Evolutionary conservation across 108 stramenopile genomes (phyloP).

Genomic region (Craspedostauros australis): DNA sequence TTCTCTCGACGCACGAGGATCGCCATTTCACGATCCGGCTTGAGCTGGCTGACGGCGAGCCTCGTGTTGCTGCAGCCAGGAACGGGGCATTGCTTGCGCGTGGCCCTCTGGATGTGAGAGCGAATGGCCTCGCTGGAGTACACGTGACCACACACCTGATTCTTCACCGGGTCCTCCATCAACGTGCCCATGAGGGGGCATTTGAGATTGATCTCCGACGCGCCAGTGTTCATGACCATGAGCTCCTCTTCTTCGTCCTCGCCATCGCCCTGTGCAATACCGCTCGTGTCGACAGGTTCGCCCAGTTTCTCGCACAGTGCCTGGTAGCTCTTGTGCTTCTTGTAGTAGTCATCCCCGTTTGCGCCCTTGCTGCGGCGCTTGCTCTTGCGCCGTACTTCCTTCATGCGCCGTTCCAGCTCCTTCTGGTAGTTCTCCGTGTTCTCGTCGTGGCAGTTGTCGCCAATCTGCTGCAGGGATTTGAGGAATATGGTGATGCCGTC

Average conservation of each 20-base stretch:
- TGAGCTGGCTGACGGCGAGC: conserved; percentile 33
- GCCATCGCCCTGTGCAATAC: not conserved
- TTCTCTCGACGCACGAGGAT: conserved; percentile 45
- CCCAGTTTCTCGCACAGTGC: conserved; percentile 8
- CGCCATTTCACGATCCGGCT: conserved; percentile 47
- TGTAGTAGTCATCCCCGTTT: conserved; percentile 6
- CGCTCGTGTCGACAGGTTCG: conserved; percentile 7
- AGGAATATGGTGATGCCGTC: not conserved
- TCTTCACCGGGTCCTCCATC: conserved; percentile 58
- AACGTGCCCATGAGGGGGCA: conserved; percentile 58
- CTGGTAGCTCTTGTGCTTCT: conserved; percentile 14
- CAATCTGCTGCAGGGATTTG: not conserved
- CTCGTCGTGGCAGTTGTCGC: not conserved
- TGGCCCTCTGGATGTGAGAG: conserved; percentile 26
- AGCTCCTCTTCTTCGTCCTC: conserved; percentile 28
- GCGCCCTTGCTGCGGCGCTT: too few species aligned
- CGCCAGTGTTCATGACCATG: conserved; percentile 3
- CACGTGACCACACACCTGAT: conserved; percentile 55
- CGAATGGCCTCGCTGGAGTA: conserved; percentile 44
- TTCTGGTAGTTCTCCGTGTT: conserved; percentile 7
- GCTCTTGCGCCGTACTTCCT: conserved; percentile 1
- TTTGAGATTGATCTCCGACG: conserved; percentile 15
- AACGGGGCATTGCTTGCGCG: conserved; percentile 39
- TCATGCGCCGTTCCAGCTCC: conserved; percentile 1
- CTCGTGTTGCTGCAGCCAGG: conserved; percentile 49